Conservation (phyloP, 805 yeast species). For the Wickerhamiella dianesei region DNA sequence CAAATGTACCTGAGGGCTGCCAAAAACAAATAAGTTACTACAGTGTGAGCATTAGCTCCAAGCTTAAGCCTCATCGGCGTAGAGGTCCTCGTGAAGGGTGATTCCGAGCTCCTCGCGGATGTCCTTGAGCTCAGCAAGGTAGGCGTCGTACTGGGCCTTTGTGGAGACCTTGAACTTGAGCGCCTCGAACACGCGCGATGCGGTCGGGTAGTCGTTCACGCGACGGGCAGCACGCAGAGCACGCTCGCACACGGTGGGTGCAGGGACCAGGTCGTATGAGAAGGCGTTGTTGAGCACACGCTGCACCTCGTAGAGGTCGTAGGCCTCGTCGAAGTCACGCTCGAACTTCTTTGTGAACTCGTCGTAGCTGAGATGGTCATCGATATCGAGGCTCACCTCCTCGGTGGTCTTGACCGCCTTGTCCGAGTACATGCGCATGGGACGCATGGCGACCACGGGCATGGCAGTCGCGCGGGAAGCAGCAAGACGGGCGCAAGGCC, state of each 20-base stretch:
- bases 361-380: conserved; percentile 17
- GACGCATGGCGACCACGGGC: conserved; percentile 6
- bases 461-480: conserved; percentile 5
- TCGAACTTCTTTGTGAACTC: conserved; percentile 49
- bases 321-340: conserved; percentile 90
- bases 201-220: conserved; percentile 97
- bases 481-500: conserved; percentile 11
- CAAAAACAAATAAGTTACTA: background rate
- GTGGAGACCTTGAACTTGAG: conserved; percentile 92
- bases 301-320: conserved; percentile 74
- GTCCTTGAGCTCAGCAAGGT: conserved; percentile 85
- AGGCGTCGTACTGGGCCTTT: conserved; percentile 86
- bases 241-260: conserved; percentile 89
- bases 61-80: conserved; percentile 22
- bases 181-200: conserved; percentile 94
- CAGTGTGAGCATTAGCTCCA: background rate
- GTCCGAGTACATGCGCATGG: conserved; percentile 13
- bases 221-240: conserved; percentile 97
- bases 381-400: background rate
- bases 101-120: conserved; percentile 86
- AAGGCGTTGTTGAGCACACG: conserved; percentile 96
- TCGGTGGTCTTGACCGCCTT: background rate
- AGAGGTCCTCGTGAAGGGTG: conserved; percentile 84
- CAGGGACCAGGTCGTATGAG: conserved; percentile 96
- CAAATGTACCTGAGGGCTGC: no score